Percentiles rank a stretch among this genome's conserved stretches.
These are phyloP conservation scores for Eucalyptus albens DNA, from an alignment of 345 rosid genomes.

Conservation along the genomic window DNA sequence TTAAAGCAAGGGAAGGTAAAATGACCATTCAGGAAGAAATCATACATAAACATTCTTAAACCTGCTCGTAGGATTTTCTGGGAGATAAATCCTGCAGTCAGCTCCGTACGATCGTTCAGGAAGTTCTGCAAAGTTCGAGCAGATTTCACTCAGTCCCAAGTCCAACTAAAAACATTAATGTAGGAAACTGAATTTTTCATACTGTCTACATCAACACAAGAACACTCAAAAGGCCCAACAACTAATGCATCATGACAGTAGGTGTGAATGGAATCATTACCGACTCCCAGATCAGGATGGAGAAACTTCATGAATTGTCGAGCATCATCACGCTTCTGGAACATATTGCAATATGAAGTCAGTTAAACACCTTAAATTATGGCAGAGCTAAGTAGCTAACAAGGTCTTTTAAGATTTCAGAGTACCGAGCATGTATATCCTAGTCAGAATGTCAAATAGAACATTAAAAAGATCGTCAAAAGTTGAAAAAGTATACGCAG, in stretches of 20 bases:
- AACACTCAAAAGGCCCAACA: neutral
- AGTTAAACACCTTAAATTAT: neutral
- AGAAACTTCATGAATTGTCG: slow-evolving; percentile 98
- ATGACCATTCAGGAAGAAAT: slow-evolving; percentile 43
- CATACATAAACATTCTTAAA: slow-evolving; percentile 99
- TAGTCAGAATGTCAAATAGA: neutral
- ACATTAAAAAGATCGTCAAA: neutral
- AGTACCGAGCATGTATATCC: neutral
- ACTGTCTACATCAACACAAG: neutral
- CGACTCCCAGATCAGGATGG: slow-evolving; percentile 93
- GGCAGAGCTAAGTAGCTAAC: neutral
- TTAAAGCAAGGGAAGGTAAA: neutral
- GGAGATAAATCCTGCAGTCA: slow-evolving; percentile 82
- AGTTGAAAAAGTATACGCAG: neutral
- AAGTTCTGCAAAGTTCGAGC: slow-evolving; percentile 48
- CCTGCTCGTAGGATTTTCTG: slow-evolving; percentile 90
- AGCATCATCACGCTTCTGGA: slow-evolving; percentile 93
- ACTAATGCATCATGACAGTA: neutral
- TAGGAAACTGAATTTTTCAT: neutral
- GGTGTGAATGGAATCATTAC: slow-evolving; percentile 24
- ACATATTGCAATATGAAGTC: neutral
- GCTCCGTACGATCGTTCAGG: slow-evolving; percentile 98
- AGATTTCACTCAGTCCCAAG: neutral
- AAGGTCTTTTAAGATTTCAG: neutral
- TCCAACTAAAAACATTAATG: neutral